Conservation (phyloP, 108 stramenopile species). For the Schizochytrium sp. region DNA sequence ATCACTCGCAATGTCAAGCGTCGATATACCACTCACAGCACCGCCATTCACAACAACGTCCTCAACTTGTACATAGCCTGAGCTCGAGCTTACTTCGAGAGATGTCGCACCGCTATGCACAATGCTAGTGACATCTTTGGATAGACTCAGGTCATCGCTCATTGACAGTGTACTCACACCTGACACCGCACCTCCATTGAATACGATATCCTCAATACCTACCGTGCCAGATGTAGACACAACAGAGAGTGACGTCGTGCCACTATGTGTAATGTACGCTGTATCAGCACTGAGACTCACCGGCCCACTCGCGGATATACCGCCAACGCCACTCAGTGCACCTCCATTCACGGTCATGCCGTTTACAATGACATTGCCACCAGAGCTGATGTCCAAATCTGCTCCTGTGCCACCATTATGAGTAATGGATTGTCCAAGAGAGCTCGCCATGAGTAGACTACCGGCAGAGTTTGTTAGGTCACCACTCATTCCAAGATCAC, state of each 20-base stretch:
- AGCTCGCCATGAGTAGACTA: not conserved
- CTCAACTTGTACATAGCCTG: not conserved
- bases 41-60: not conserved
- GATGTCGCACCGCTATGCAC: not conserved
- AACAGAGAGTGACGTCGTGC: too few relatives aligned
- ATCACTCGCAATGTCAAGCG: not conserved
- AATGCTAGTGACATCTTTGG: not conserved
- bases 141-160: not conserved
- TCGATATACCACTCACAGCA: not conserved
- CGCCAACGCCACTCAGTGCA: too few relatives aligned
- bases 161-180: not conserved
- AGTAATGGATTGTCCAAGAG: not conserved
- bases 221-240: not conserved
- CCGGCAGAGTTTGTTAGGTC: not conserved
- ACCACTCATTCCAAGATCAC: not conserved
- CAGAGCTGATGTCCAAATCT: not conserved
- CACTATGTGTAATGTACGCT: too few relatives aligned
- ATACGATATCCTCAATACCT: conserved; percentile 8
- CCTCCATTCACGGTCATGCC: too few relatives aligned
- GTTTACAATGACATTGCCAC: not conserved
- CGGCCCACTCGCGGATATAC: too few relatives aligned
- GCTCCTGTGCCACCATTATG: not conserved
- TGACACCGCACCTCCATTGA: not conserved
- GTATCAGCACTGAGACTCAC: too few relatives aligned
- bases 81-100: not conserved